A percentile compares a stretch with the other conserved stretches of the same genome.
phyloP scores from a whole-genome alignment of 129 eudicot species.

The Helichrysum umbraculigerum region DNA sequence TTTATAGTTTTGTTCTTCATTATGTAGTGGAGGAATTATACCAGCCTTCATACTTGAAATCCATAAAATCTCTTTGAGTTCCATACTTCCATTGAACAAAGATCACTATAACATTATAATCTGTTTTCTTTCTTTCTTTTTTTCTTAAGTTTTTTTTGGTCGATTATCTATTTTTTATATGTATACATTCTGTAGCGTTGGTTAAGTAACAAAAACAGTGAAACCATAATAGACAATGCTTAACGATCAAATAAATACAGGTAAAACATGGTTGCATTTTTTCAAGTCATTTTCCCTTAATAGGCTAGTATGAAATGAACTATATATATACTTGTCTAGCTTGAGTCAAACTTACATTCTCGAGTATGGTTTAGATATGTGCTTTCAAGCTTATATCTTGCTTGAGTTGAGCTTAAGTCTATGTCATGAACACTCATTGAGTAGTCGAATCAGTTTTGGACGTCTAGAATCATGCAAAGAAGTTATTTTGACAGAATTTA shows the following conservation, averaged over 20 bases:
- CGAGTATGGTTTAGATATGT: neutral
- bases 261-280: no score
- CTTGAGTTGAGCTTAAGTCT: neutral
- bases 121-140: neutral
- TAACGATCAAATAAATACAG: no score
- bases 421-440: neutral
- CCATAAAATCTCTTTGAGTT: conserved; percentile 10
- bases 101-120: neutral
- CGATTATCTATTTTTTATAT: no score
- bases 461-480: neutral
- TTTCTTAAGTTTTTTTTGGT: no score
- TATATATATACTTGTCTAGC: no score
- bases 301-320: no score
- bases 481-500: no score
- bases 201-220: neutral
- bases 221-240: no score
- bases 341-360: no score
- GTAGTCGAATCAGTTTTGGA: neutral
- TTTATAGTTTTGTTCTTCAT: conserved; percentile 23
- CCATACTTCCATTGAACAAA: neutral
- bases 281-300: no score
- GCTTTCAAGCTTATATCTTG: neutral
- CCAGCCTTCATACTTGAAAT: conserved; percentile 28
- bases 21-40: conserved; percentile 26
- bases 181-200: neutral